These are phyloP conservation scores for Naegleria lovaniensis DNA, from an alignment of 208 protist genomes.

Conservation along the genomic window DNA sequence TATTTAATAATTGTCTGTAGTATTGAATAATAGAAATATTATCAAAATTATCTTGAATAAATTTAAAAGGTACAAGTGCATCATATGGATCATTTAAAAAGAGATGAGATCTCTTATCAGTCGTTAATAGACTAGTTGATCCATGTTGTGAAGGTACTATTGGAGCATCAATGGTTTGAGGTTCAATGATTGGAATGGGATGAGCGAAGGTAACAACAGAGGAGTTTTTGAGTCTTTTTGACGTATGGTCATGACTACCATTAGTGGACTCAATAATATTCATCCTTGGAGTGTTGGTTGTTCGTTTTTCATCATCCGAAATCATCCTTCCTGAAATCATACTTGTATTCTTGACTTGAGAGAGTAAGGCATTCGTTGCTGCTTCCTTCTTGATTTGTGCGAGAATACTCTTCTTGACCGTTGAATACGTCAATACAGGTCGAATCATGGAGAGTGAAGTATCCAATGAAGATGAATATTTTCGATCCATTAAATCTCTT, in stretches of 20 bases:
- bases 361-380: neutral
- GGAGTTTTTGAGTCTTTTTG: neutral
- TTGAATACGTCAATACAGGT: neutral
- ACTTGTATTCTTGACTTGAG: no score
- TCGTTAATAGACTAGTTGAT: neutral
- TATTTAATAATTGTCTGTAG: neutral
- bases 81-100: neutral
- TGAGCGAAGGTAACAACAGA: neutral
- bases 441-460: no score
- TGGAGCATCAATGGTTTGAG: neutral
- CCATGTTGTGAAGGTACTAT: neutral
- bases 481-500: neutral
- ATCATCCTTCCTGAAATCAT: no score
- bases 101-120: neutral
- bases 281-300: no score
- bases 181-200: neutral
- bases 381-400: neutral
- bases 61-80: neutral
- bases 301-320: no score
- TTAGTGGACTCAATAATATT: no score
- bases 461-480: neutral
- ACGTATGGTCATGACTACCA: no score
- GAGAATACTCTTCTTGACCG: neutral
- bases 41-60: slow-evolving; percentile 3
- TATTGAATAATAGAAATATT: neutral